phyloP scores from a whole-genome alignment of 1,284 basidiomycete genomes.

The Microbotryum violaceum region DNA sequence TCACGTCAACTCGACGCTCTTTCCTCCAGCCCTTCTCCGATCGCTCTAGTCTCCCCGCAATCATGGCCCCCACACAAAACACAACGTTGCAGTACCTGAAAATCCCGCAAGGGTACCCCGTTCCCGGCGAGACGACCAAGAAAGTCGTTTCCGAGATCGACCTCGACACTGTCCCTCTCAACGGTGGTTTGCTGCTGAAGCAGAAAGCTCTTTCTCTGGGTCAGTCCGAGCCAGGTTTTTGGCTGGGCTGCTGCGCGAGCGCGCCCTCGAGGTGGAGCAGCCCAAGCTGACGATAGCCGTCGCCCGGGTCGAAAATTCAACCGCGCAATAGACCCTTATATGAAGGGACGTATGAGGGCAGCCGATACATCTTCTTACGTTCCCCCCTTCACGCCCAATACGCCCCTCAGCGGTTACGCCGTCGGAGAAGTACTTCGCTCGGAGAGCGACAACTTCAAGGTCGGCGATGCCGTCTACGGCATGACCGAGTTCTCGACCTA shows the following conservation, averaged over 20 bases:
- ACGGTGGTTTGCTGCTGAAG: slow-evolving; percentile 52
- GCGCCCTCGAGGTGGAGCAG: no score
- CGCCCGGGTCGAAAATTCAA: no score
- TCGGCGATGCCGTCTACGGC: slow-evolving; percentile 22
- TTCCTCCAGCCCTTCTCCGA: no score
- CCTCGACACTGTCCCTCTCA: slow-evolving; percentile 47
- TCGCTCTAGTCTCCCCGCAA: no score
- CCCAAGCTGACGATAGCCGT: no score
- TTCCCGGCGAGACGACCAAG: slow-evolving; percentile 2
- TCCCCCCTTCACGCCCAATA: no score
- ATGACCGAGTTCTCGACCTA: slow-evolving; percentile 16
- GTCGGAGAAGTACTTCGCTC: slow-evolving; percentile 29
- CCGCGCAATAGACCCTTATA: slow-evolving; percentile 47
- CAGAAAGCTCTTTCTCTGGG: slow-evolving; percentile 42
- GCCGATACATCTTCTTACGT: neutral
- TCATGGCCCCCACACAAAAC: no score
- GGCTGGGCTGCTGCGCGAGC: no score
- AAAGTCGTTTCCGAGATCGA: neutral
- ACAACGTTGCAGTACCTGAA: neutral
- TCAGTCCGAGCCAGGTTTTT: slow-evolving; percentile 1
- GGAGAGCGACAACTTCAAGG: slow-evolving; percentile 18
- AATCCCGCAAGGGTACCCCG: neutral
- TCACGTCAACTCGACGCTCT: no score
- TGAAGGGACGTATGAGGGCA: slow-evolving; percentile 38
- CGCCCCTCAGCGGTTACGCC: slow-evolving; percentile 9